phyloP scores from a whole-genome alignment of 768 basidiomycete genomes.

The Lactarius deliciosus region DNA sequence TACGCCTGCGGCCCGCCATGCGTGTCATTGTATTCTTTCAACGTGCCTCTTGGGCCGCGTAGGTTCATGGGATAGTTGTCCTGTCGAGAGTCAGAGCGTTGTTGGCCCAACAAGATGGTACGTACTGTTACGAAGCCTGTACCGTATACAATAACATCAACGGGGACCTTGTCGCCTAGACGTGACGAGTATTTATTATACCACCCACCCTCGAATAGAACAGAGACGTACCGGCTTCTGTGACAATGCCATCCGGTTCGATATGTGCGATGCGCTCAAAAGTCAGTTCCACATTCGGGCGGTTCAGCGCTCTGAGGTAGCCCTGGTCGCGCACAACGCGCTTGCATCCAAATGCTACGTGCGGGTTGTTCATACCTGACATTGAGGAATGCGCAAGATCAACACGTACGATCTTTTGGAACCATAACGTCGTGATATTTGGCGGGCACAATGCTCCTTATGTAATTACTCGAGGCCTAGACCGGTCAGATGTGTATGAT shows the following conservation, averaged over 20 bases:
- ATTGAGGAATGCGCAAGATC: not conserved
- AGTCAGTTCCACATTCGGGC: slow-evolving; percentile 50
- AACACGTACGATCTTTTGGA: slow-evolving; percentile 50
- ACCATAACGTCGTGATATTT: slow-evolving; percentile 36
- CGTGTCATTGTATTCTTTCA: slow-evolving; percentile 46
- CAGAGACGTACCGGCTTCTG: slow-evolving; percentile 37
- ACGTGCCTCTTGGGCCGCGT: slow-evolving; percentile 34
- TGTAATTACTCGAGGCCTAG: slow-evolving; percentile 45
- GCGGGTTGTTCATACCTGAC: not conserved
- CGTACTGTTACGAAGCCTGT: slow-evolving; percentile 54
- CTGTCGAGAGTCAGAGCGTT: slow-evolving; percentile 1
- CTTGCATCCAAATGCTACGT: slow-evolving; percentile 56
- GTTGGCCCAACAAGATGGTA: slow-evolving; percentile 7
- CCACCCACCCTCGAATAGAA: not conserved
- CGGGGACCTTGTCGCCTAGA: slow-evolving; percentile 44
- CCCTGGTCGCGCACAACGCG: slow-evolving; percentile 59
- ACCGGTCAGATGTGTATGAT: not conserved
- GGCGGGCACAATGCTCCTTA: slow-evolving; percentile 44
- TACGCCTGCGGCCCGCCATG: slow-evolving; percentile 54
- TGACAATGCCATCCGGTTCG: slow-evolving; percentile 49
- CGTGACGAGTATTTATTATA: not conserved
- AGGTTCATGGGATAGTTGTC: slow-evolving; percentile 22
- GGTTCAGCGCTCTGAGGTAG: slow-evolving; percentile 51
- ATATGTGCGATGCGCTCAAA: slow-evolving; percentile 50
- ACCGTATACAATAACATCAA: slow-evolving; percentile 56